Base-by-base conservation (phyloP, 495 filamentous ascomycete species). In the Xylaria curta region DNA sequence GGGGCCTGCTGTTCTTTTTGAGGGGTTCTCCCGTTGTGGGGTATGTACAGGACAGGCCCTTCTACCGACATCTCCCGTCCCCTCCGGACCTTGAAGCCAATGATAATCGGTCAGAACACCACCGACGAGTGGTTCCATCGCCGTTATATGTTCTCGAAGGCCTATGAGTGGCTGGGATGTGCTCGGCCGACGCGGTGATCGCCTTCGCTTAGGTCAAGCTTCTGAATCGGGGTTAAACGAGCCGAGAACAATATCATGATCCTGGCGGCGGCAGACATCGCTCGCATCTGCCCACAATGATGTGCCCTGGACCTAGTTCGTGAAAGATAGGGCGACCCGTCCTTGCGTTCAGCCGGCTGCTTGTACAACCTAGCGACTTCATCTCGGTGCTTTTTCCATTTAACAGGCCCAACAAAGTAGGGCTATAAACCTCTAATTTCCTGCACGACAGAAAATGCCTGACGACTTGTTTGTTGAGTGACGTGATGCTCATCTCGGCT, bases 41-140 rank as follows among this genome's bases (percentile, higher is more conserved):
- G 70, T 72, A 72, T 63, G 63, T 68, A 68, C 60, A 63, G 38
- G 44, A 63, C 38, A 42, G 56, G 54, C 31, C 54, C 63, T 72
- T 72, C 64, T 72, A 72, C 70, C 70, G 70, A 72, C 70, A 72
- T 68, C 63, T 72, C 70, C 70, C 70, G 70, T 65, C 21, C 33
- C 46, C 69, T 62, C 60, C 69, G 69, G 69, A 46, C 44, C 63
- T 63, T 28, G 70, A 72, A 38, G 70, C 63, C 70, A 68, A 66
- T 72, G 70, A 68, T 31, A 72, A 46, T 61, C 70, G 64, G 70
- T 68, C 54, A 53, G 38, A 61, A 28, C 63, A 72, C 53, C 63
- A 59, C 70, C 70, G 69, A 68, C 56, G 59, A 44, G 51, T 63
- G 53, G 60, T 58, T 65, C 59, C 61, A 46, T 54, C 63, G 70